phyloP scores from a whole-genome alignment of 177 flowering plant genomes.

The Telopea speciosissima region DNA sequence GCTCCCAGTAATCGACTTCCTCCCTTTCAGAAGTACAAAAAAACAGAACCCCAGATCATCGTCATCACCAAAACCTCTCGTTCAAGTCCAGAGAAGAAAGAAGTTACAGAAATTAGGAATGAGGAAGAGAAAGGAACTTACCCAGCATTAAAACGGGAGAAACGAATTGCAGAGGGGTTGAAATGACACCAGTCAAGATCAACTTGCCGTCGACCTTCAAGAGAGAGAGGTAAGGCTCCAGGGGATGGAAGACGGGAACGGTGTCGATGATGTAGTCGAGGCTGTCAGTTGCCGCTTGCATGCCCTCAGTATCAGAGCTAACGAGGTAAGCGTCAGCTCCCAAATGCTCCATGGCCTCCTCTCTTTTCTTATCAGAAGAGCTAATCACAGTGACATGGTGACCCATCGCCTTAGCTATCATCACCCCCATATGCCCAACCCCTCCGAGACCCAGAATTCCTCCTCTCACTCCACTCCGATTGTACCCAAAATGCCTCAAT shows the following conservation, averaged over 20 bases:
- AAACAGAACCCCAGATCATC: background rate
- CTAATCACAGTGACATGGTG: slow-evolving; percentile 62
- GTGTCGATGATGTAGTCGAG: slow-evolving; percentile 56
- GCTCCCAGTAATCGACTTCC: slow-evolving; percentile 41
- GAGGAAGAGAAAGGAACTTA: background rate
- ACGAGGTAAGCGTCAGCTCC: slow-evolving; percentile 51
- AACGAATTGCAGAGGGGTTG: slow-evolving; percentile 34
- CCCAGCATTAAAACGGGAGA: slow-evolving; percentile 32
- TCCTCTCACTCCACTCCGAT: slow-evolving; percentile 24
- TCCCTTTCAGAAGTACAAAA: slow-evolving; percentile 22
- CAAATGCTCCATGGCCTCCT: slow-evolving; percentile 44
- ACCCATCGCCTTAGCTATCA: slow-evolving; percentile 69
- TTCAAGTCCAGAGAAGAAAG: too few species aligned
- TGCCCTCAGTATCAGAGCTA: slow-evolving; percentile 33
- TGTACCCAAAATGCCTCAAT: slow-evolving; percentile 30
- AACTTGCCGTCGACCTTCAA: slow-evolving; percentile 45
- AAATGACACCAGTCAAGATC: slow-evolving; percentile 32
- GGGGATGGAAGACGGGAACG: slow-evolving; percentile 36
- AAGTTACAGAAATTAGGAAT: background rate
- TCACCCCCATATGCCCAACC: slow-evolving; percentile 58
- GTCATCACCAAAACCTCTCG: too few species aligned
- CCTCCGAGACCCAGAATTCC: slow-evolving; percentile 65
- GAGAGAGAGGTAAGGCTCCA: slow-evolving; percentile 35
- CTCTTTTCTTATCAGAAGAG: slow-evolving; percentile 47
- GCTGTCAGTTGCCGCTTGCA: slow-evolving; percentile 29